These are phyloP conservation scores for Rhinocladiella mackenziei DNA, from an alignment of 2,329 filamentous ascomycete genomes.

Conservation along the genomic window DNA sequence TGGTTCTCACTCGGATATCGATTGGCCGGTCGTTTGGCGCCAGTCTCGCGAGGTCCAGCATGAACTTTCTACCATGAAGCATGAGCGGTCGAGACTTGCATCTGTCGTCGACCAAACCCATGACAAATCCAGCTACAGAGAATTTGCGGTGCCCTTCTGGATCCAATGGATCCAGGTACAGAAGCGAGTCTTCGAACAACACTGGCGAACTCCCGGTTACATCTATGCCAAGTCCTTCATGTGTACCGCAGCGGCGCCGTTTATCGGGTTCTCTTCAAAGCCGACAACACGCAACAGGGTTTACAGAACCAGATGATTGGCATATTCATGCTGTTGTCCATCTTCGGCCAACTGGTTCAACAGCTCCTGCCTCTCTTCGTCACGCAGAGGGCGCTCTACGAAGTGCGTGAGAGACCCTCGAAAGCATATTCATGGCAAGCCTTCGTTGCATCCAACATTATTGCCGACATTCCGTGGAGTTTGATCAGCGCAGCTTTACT, in stretches of 20 bases:
- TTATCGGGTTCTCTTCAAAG: slow-evolving; percentile 79
- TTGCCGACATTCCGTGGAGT: slow-evolving; percentile 67
- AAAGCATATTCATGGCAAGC: slow-evolving; percentile 73
- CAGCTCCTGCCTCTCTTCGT: slow-evolving; percentile 57
- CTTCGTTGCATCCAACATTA: slow-evolving; percentile 67
- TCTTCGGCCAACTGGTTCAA: slow-evolving; percentile 61
- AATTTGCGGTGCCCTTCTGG: slow-evolving; percentile 74
- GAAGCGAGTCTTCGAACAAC: slow-evolving; percentile 78
- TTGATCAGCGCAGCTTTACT: slow-evolving; percentile 60
- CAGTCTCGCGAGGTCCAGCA: slow-evolving; percentile 53
- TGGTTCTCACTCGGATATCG: slow-evolving; percentile 58
- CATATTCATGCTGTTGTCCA: slow-evolving; percentile 79
- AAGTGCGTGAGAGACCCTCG: slow-evolving; percentile 58
- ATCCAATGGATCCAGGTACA: slow-evolving; percentile 65
- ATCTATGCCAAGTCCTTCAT: slow-evolving; percentile 78
- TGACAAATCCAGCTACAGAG: slow-evolving; percentile 59
- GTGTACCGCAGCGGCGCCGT: slow-evolving; percentile 65
- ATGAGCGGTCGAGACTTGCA: slow-evolving; percentile 42
- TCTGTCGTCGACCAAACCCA: slow-evolving; percentile 40
- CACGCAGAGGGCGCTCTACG: slow-evolving; percentile 56
- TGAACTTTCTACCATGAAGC: slow-evolving; percentile 53
- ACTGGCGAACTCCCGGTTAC: slow-evolving; percentile 85
- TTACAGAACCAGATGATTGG: slow-evolving; percentile 88
- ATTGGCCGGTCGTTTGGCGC: slow-evolving; percentile 63
- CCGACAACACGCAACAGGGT: slow-evolving; percentile 70